Conservation (phyloP, 345 rosid genomes). For the Hibiscus tridactylites region DNA sequence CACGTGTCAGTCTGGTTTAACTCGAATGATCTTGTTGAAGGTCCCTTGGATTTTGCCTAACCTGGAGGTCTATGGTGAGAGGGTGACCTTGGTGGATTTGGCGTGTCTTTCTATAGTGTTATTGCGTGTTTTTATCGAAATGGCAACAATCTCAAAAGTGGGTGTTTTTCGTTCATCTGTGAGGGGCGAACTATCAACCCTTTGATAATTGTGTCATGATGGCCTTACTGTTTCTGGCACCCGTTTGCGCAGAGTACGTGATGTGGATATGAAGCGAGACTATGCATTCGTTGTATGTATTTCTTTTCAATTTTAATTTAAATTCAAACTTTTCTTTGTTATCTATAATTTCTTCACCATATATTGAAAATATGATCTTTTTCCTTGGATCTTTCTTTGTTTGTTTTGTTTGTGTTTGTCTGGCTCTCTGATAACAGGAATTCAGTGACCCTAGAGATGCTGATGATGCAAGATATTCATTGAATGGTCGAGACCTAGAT, state of each 20-base stretch:
- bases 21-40: slow-evolving; percentile 92
- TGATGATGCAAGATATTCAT: slow-evolving; percentile 65
- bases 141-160: slow-evolving; percentile 77
- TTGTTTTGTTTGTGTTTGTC: neutral
- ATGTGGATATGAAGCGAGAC: slow-evolving; percentile 96
- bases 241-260: slow-evolving; percentile 89
- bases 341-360: neutral
- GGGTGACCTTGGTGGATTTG: slow-evolving; percentile 83
- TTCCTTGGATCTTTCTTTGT: neutral
- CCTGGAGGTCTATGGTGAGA: slow-evolving; percentile 87
- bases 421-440: slow-evolving; percentile 36
- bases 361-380: slow-evolving; percentile 24
- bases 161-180: slow-evolving; percentile 83
- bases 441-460: slow-evolving; percentile 78
- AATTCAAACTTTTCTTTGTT: neutral
- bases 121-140: slow-evolving; percentile 70
- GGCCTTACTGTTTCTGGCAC: slow-evolving; percentile 93
- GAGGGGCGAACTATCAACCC: slow-evolving; percentile 82
- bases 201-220: slow-evolving; percentile 75
- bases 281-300: slow-evolving; percentile 80
- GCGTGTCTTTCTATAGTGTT: slow-evolving; percentile 75
- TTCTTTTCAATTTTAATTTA: neutral
- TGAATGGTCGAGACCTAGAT: slow-evolving; percentile 64
- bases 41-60: slow-evolving; percentile 75
- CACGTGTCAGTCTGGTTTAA: slow-evolving; percentile 46